A percentile compares a stretch with the other conserved stretches of the same genome.
Conservation (phyloP, 2,329 filamentous ascomycete species). For the Aspergillus nomiae region DNA sequence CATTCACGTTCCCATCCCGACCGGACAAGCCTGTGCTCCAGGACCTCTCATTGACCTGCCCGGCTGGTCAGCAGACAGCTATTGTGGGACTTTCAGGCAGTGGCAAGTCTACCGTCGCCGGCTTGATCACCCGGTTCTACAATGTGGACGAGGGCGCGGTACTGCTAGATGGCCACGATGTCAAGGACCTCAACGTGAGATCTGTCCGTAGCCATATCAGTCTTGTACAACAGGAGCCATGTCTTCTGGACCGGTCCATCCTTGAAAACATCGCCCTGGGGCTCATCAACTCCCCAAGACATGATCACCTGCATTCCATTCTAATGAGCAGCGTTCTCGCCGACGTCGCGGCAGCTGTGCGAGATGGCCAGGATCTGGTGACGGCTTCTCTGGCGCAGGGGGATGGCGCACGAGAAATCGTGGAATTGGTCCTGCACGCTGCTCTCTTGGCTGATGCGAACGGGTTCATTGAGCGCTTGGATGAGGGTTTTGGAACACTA, state of each 20-base stretch:
- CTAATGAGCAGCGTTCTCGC: constrained; percentile 55
- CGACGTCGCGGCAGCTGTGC: constrained; percentile 45
- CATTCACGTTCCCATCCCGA: constrained; percentile 37
- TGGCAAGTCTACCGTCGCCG: constrained; percentile 75
- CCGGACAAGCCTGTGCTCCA: constrained; percentile 42
- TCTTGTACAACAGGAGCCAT: constrained; percentile 65
- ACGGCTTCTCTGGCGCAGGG: constrained; percentile 44
- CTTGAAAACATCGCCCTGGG: constrained; percentile 72
- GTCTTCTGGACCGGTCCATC: constrained; percentile 79
- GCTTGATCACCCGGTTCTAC: constrained; percentile 73
- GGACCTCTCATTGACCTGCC: constrained; percentile 34
- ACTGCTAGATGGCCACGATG: constrained; percentile 38
- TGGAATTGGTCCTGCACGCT: constrained; percentile 57
- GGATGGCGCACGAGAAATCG: constrained; percentile 52
- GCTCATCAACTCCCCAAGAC: constrained; percentile 42
- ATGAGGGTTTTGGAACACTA: constrained; percentile 79
- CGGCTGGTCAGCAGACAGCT: constrained; percentile 53
- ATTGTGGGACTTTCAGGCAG: constrained; percentile 73
- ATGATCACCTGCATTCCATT: constrained; percentile 51
- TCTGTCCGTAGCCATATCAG: constrained; percentile 16
- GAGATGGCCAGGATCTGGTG: constrained; percentile 53
- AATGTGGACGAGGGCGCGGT: constrained; percentile 44
- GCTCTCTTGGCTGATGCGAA: constrained; percentile 62
- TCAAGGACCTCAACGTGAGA: constrained; percentile 33
- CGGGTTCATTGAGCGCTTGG: constrained; percentile 69